A percentile compares a stretch with the other conserved stretches of the same genome.
These are phyloP conservation scores for Hippophae gyantsensis DNA, from an alignment of 306 rosid genomes.

Conservation along the genomic window DNA sequence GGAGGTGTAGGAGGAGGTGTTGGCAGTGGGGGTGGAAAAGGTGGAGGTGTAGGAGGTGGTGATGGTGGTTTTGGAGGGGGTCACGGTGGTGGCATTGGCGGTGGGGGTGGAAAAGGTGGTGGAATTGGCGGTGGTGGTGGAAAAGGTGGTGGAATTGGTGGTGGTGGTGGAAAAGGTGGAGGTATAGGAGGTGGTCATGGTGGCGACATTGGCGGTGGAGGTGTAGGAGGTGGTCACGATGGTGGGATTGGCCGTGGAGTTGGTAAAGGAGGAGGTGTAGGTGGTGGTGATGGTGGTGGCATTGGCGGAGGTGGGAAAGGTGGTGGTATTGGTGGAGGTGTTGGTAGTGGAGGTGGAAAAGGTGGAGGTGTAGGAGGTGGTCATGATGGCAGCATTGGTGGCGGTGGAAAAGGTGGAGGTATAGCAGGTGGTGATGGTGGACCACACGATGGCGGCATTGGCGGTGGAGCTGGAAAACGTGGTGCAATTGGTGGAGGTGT, in stretches of 20 bases:
- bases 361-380: not conserved
- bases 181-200: not conserved
- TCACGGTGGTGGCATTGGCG: not conserved
- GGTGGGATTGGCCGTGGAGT: not conserved
- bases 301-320: constrained; percentile 1
- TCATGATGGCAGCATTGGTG: not conserved
- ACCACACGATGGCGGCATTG: not conserved
- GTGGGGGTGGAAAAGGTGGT: constrained; percentile 1
- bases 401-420: not conserved
- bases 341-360: not conserved
- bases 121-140: constrained; percentile 5
- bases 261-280: constrained; percentile 1
- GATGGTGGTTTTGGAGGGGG: constrained; percentile 11
- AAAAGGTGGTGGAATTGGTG: not conserved
- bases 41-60: constrained; percentile 8
- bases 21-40: not conserved
- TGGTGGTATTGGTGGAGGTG: not conserved
- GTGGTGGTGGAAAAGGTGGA: not conserved
- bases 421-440: constrained; percentile 10
- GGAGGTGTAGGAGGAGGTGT: not conserved
- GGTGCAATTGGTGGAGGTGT: constrained; percentile 1
- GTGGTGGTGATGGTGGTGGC: constrained; percentile 7
- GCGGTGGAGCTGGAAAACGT: not conserved
- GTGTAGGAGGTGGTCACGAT: constrained; percentile 7
- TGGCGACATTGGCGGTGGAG: not conserved